phyloP scores from a whole-genome alignment of 2,329 filamentous ascomycete species.

The Aureobasidium sp. region DNA sequence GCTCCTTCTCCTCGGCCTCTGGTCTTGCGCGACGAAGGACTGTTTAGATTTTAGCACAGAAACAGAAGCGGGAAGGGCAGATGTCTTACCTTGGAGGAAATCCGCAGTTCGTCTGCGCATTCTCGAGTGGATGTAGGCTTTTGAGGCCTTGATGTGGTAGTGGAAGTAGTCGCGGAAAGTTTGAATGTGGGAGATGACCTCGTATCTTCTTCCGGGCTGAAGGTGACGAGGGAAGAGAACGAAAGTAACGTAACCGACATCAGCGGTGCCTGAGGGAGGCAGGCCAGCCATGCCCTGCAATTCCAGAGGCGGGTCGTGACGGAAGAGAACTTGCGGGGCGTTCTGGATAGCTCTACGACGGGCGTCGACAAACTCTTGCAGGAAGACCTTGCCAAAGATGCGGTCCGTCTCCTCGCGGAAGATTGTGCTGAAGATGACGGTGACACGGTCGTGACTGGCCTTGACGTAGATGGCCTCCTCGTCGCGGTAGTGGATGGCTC shows the following conservation, averaged over 20 bases:
- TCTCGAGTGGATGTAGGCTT: slow-evolving; percentile 96
- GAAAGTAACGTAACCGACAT: slow-evolving; percentile 97
- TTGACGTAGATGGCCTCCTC: slow-evolving; percentile 99
- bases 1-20: slow-evolving; percentile 93
- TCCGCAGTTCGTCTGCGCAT: slow-evolving; percentile 98
- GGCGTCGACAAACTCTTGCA: slow-evolving; percentile 98
- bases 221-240: slow-evolving; percentile 95
- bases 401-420: slow-evolving; percentile 97
- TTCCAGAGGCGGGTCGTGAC: slow-evolving; percentile 88
- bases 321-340: slow-evolving; percentile 95
- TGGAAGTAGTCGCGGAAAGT: slow-evolving; percentile 99
- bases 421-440: slow-evolving; percentile 96
- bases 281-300: slow-evolving; percentile 82
- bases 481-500: slow-evolving; percentile 96
- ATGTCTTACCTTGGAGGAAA: slow-evolving; percentile 77
- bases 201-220: slow-evolving; percentile 78
- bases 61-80: not conserved
- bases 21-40: slow-evolving; percentile 93
- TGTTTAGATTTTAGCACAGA: slow-evolving; percentile 30
- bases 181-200: slow-evolving; percentile 98
- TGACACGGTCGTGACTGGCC: slow-evolving; percentile 92
- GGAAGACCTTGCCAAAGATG: slow-evolving; percentile 95
- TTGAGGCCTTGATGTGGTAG: slow-evolving; percentile 99
- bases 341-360: slow-evolving; percentile 93
- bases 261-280: slow-evolving; percentile 63